phyloP scores from a whole-genome alignment of 768 basidiomycete species.

The Leucocoprinus leucothites region DNA sequence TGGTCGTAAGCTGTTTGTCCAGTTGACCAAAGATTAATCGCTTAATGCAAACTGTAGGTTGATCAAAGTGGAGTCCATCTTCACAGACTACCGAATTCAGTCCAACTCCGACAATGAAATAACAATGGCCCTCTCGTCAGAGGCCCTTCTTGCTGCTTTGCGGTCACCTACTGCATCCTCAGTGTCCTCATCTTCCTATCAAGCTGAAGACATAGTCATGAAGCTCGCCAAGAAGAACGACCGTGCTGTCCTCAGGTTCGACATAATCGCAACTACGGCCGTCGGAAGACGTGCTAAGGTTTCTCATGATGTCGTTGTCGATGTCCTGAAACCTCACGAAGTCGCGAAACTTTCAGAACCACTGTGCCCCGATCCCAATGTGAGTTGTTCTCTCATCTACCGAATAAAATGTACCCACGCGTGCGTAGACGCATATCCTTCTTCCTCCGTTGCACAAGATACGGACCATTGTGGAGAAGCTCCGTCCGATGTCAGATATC shows the following conservation, averaged over 20 bases:
- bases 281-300: constrained; percentile 63
- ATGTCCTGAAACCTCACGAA: constrained; percentile 74
- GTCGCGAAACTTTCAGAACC: constrained; percentile 74
- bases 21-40: not conserved
- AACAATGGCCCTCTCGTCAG: constrained; percentile 66
- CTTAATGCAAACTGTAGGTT: constrained; percentile 32
- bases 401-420: not conserved
- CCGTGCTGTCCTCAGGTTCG: constrained; percentile 73
- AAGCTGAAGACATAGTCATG: constrained; percentile 68
- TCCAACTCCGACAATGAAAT: constrained; percentile 85
- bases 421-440: constrained; percentile 65
- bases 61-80: constrained; percentile 65
- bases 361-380: constrained; percentile 83
- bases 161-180: constrained; percentile 56
- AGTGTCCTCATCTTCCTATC: constrained; percentile 36
- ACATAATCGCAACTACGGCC: constrained; percentile 64
- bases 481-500: constrained; percentile 66
- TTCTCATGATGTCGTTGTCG: constrained; percentile 79
- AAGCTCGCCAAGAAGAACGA: constrained; percentile 87
- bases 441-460: constrained; percentile 73
- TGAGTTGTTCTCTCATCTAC: constrained; percentile 29
- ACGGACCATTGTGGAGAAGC: constrained; percentile 74
- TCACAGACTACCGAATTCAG: constrained; percentile 79
- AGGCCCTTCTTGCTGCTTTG: constrained; percentile 74
- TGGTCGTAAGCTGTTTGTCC: constrained; percentile 46